A percentile compares a stretch with the other conserved stretches of the same genome.
These are phyloP conservation scores for Aureobasidium sp. DNA, from an alignment of 2,329 filamentous ascomycete species.

Conservation along the genomic window DNA sequence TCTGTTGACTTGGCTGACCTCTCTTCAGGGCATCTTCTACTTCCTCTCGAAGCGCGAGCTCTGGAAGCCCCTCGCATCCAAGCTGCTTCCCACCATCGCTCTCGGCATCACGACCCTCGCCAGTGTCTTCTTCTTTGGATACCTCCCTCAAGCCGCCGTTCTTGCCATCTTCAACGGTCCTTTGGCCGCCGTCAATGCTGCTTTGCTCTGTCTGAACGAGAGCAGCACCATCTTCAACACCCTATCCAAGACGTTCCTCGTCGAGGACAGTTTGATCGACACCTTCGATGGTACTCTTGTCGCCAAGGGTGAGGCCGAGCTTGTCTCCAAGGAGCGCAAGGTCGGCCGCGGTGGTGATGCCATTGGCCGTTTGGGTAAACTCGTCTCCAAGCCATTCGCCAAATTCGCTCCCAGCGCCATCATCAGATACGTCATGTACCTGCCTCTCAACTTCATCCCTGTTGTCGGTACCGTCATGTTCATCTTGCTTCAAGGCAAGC, in stretches of 20 bases:
- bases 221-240: conserved; percentile 45
- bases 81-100: conserved; percentile 55
- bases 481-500: conserved; percentile 60
- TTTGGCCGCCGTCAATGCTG: conserved; percentile 65
- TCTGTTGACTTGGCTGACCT: background rate
- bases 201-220: conserved; percentile 55
- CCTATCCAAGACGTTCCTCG: conserved; percentile 62
- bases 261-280: conserved; percentile 77
- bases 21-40: conserved; percentile 51
- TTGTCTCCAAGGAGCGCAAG: conserved; percentile 70
- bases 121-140: conserved; percentile 83
- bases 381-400: conserved; percentile 49
- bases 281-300: conserved; percentile 73
- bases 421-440: conserved; percentile 73
- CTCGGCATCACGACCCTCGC: conserved; percentile 59
- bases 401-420: conserved; percentile 53
- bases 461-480: conserved; percentile 79
- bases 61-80: conserved; percentile 53
- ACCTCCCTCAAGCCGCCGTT: conserved; percentile 74
- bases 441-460: conserved; percentile 89
- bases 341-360: conserved; percentile 52
- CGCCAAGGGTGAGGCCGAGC: conserved; percentile 45
- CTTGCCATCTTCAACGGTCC: conserved; percentile 81
- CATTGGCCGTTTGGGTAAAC: conserved; percentile 50
- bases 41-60: conserved; percentile 52